Evolutionary conservation across 2,329 filamentous ascomycete genomes (phyloP), one percentile per base, ranked within the genome.

Genomic region (Microdochium trichocladiopsis): DNA sequence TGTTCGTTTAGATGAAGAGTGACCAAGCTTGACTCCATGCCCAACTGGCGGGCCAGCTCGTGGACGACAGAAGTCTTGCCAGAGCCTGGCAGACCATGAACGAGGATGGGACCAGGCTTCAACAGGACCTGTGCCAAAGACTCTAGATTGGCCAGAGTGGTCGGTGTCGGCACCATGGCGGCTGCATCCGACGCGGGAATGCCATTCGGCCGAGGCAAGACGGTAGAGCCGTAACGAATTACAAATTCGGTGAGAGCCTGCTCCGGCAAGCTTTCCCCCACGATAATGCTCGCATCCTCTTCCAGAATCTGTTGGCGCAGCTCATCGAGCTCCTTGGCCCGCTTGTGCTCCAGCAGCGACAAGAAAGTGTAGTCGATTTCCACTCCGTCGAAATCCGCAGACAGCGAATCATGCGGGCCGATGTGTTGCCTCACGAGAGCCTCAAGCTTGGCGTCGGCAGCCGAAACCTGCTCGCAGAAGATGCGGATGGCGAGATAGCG

Each of bases 1-100:
- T 99, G 95, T 69, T 97, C 94, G 65, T 99, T 99, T 31, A 99
- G 76, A 69, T 99, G 93, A 25, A 99, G 77, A 3, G 93, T 97
- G 50, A 99, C 87, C 84, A 99, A 91, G 54, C 82, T 83, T 5
- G 85, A 80, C 22, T 88, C 82, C 69, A 90, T 90, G 55, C 88
- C 88, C 52, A 97, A 80, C 59, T 87, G 82, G 61, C 82, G 82
- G 23, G 93, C 92, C 55, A 93, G 80, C 65, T 96, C 87, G 57
- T 90, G 87, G 14, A 95, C 82, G 21, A 95, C 70, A 0, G 89
- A 84, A 0, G 94, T 96, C 73, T 99, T 99, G 50, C 94, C 94
- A 28, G 88, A 88, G 21, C 95, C 93, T 8, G 93, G 82, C 14
- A 89, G 74, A 1, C 94, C 94, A 56, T 90, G 83, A 4, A 99